phyloP scores from a whole-genome alignment of 2,329 filamentous ascomycete genomes.

The Sordariomycetes sp. region DNA sequence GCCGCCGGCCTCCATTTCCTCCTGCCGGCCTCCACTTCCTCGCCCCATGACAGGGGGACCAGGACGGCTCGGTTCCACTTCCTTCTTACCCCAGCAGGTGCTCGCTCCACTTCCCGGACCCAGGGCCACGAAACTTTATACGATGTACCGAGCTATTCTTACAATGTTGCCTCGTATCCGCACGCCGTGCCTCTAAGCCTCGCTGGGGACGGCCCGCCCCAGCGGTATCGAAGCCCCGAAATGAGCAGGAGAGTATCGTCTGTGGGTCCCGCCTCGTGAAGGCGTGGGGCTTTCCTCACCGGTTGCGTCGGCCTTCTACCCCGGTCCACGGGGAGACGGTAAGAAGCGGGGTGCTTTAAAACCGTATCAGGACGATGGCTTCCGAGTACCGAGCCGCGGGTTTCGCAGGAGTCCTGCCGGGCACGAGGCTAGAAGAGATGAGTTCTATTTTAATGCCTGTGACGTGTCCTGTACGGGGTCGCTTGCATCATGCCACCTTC shows the following conservation, averaged over 20 bases:
- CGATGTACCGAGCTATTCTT: too few species aligned
- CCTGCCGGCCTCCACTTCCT: neutral
- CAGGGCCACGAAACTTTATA: neutral
- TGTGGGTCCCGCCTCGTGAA: neutral
- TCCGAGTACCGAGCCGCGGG: neutral
- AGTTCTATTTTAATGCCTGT: neutral
- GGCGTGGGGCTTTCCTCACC: neutral
- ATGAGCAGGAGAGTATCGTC: neutral
- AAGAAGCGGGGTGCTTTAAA: neutral
- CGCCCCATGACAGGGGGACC: neutral
- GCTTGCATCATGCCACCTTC: neutral
- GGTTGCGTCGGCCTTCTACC: neutral
- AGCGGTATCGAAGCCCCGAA: neutral
- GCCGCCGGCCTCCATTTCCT: neutral
- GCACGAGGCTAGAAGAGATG: neutral
- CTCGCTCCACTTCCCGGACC: neutral
- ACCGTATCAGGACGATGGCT: neutral
- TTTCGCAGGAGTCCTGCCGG: neutral
- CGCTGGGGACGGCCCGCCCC: neutral
- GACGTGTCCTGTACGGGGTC: neutral
- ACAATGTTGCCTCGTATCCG: neutral
- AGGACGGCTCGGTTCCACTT: neutral
- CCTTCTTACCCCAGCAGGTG: neutral
- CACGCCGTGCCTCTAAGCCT: neutral
- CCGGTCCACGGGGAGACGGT: neutral